phyloP scores from a whole-genome alignment of 805 yeast genomes.

The Ascoidea tarda region DNA sequence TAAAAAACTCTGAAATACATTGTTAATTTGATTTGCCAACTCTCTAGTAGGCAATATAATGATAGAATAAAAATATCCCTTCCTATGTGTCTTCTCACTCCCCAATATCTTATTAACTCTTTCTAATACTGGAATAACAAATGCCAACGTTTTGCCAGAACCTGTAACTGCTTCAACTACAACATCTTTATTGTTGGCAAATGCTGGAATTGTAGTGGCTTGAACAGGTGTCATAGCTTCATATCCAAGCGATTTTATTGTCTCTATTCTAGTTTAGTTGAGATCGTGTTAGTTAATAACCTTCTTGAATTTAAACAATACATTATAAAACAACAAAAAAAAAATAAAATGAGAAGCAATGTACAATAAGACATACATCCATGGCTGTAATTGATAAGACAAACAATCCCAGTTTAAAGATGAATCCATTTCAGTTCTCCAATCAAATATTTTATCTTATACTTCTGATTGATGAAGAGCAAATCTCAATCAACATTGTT shows the following conservation, averaged over 20 bases:
- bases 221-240: slow-evolving; percentile 91
- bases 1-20: slow-evolving; percentile 48
- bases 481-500: no score
- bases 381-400: slow-evolving; percentile 40
- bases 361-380: slow-evolving; percentile 28
- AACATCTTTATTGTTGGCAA: slow-evolving; percentile 78
- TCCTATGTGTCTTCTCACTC: slow-evolving; percentile 23
- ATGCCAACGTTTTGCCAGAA: slow-evolving; percentile 94
- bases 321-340: slow-evolving; percentile 4
- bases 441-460: no score
- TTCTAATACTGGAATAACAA: slow-evolving; percentile 69
- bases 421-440: no score
- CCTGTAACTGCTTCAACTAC: slow-evolving; percentile 97
- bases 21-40: slow-evolving; percentile 54
- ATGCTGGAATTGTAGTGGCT: slow-evolving; percentile 83
- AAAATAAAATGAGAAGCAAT: no score
- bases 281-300: no score
- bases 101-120: slow-evolving; percentile 27
- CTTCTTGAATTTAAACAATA: no score
- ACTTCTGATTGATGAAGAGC: background rate
- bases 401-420: slow-evolving; percentile 45
- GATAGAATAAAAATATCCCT: slow-evolving; percentile 59
- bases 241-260: slow-evolving; percentile 63
- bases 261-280: slow-evolving; percentile 19
- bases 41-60: slow-evolving; percentile 60